phyloP scores from a whole-genome alignment of 1,284 basidiomycete species.

The Pseudozyma hubeiensis region DNA sequence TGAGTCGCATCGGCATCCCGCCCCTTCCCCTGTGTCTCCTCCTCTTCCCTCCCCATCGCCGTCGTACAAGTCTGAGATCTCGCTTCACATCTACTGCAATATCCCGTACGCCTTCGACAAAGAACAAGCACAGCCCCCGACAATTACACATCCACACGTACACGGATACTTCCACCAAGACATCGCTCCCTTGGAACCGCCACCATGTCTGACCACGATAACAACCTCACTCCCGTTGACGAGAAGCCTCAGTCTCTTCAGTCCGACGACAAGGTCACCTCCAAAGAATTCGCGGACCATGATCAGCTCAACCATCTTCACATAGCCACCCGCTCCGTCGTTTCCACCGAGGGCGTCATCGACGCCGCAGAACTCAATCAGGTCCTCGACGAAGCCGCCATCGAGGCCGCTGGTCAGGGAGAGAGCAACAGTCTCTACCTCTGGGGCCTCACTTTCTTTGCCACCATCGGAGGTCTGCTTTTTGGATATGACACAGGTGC shows the following conservation, averaged over 20 bases:
- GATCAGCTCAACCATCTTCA: constrained; percentile 19
- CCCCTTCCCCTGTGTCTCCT: too few relatives aligned
- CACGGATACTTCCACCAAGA: too few relatives aligned
- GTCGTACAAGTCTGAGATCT: too few relatives aligned
- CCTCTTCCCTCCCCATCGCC: too few relatives aligned
- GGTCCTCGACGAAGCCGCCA: constrained; percentile 53
- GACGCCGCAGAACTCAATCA: constrained; percentile 35
- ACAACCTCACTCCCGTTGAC: constrained; percentile 16
- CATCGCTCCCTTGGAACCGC: too few relatives aligned
- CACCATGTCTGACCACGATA: constrained; percentile 22
- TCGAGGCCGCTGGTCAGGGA: constrained; percentile 53
- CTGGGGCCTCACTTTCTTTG: constrained; percentile 49
- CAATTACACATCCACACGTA: too few relatives aligned
- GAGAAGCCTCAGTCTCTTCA: constrained; percentile 30
- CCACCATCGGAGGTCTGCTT: constrained; percentile 45
- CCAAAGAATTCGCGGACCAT: constrained; percentile 14
- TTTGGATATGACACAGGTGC: constrained; percentile 55
- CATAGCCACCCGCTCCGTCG: constrained; percentile 42
- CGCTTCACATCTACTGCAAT: too few relatives aligned
- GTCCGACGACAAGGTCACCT: constrained; percentile 24
- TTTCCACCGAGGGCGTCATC: constrained; percentile 45
- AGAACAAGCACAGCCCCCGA: too few relatives aligned
- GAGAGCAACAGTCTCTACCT: constrained; percentile 47
- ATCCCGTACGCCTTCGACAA: too few relatives aligned
- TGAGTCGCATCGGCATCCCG: too few relatives aligned